Base-by-base conservation (phyloP, 1,284 basidiomycete genomes). In the Moesziomyces sp. region DNA sequence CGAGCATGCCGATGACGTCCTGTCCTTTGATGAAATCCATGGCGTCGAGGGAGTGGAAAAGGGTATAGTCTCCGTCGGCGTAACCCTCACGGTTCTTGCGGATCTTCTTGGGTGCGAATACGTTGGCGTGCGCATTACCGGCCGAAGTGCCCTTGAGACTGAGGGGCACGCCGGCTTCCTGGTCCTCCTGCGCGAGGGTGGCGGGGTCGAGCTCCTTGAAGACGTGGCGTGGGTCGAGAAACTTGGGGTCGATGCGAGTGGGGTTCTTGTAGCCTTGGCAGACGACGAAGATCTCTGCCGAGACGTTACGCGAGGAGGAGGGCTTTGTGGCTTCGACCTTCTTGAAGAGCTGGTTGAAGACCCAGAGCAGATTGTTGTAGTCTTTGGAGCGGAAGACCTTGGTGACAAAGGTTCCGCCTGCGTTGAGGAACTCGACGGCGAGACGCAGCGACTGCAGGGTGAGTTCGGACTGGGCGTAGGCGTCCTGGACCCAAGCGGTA, bases 321-420 rank as follows among this genome's bases (percentile, higher is more conserved):
- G 97, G 97, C 85, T 99, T 99, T 43, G 97, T 99, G 14, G 97
- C 97, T 86, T 99, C 97, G 35, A 99, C 97, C 84, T 91, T 93
- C 56, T 89, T 90, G 85, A 99, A 99, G 44, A 99, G 87, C 86
- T 99, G 97, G 77, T 91, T 92, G 87, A 99, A 99, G 23, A 99
- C 96, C 95, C 97, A 99, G 79, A 99, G 91, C 68, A 99, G 90
- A 83, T 92, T 94, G 87, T 99, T 99, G 87, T 99, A 99, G 85
- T 99, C 97, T 73, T 91, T 93, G 86, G 94, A 97, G 73, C 97
- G 90, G 89, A 99, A 99, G 62, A 99, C 94, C 86, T 99, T 99
- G 38, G 97, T 98, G 45, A 99, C 92, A 84, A 99, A 99, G 26
- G 91, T 93, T 42, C 82, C 82, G 43, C 96, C 97, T 83, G 95